Evolutionary conservation across 2,329 filamentous ascomycete species (phyloP), one percentile per base, ranked within the genome.

Genomic region (Aspergillus clavatus): DNA sequence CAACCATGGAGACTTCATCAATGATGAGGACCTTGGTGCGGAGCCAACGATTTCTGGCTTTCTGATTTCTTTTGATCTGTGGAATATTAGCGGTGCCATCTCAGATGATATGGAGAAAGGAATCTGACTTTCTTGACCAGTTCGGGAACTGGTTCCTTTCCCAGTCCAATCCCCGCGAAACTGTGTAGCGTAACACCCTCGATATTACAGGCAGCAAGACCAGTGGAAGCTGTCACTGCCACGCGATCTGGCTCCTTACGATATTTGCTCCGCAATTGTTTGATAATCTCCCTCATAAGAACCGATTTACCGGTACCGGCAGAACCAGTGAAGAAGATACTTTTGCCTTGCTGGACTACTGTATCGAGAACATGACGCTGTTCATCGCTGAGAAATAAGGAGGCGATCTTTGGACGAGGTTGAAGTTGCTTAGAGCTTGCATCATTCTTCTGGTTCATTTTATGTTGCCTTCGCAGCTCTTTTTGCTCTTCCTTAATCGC

Each of bases 1-100:
- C 93, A 4, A 98, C 90, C 94, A 98, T 98, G 10, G 93, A 97
- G 3, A 98, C 84, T 65, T 98, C 93, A 67, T 98, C 93, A 57
- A 98, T 81, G 55, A 98, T 78, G 19, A 98, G 78, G 10, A 89
- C 82, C 61, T 90, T 95, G 0, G 89, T 95, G 45, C 83, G 81
- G 53, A 94, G 71, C 94, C 94, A 98, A 31, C 91, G 81, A 52
- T 82, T 85, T 63, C 87, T 91, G 18, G 89, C 89, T 64, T 96
- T 97, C 14, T 80, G 77, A 55, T 97, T 96, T 47, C 83, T 81
- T 57, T 87, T 85, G 57, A 98, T 88, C 76, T 71, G 47, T 23
- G 33, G 22, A 5, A 22, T 40, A 46, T 65, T 40, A 63, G 49
- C 29, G 36, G 14, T 23, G n/a, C 4, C 33, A 2, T 5, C 29